A percentile compares a stretch with the other conserved stretches of the same genome.
These are phyloP conservation scores for Leucaena leucocephala DNA, from an alignment of 306 rosid genomes.

Conservation along the genomic window DNA sequence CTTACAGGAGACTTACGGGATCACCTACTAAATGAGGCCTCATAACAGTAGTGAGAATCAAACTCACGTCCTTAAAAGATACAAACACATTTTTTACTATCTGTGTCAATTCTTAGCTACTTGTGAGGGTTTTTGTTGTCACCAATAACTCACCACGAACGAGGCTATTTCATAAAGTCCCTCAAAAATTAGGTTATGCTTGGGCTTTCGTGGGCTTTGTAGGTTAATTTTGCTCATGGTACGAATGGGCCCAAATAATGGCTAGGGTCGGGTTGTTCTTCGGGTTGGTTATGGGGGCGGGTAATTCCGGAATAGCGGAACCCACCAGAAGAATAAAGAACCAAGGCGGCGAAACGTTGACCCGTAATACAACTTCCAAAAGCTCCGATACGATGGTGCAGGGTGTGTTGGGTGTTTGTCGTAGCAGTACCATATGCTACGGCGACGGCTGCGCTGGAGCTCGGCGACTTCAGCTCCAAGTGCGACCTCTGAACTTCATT, in stretches of 20 bases:
- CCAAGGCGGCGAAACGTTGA: neutral
- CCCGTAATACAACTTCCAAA: neutral
- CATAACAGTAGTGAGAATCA: too few species aligned
- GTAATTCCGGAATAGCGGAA: neutral
- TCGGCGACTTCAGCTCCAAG: neutral
- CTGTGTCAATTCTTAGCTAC: too few species aligned
- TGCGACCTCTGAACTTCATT: conserved; percentile 7
- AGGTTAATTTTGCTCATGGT: too few species aligned
- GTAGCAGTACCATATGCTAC: neutral
- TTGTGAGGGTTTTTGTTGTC: too few species aligned
- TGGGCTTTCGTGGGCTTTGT: neutral
- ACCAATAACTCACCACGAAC: neutral
- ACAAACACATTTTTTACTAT: too few species aligned
- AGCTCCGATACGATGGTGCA: conserved; percentile 41
- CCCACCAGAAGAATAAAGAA: conserved; percentile 6
- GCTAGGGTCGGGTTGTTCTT: neutral
- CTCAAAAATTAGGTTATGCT: neutral
- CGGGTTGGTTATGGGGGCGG: neutral
- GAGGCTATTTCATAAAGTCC: neutral
- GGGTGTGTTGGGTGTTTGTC: conserved; percentile 22
- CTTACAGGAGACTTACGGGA: too few species aligned
- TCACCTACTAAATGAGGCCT: too few species aligned
- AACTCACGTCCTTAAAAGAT: too few species aligned
- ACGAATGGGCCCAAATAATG: neutral
- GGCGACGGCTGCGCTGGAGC: neutral